Base-by-base conservation (phyloP, 2,329 filamentous ascomycete species). In the Fusarium sp. region DNA sequence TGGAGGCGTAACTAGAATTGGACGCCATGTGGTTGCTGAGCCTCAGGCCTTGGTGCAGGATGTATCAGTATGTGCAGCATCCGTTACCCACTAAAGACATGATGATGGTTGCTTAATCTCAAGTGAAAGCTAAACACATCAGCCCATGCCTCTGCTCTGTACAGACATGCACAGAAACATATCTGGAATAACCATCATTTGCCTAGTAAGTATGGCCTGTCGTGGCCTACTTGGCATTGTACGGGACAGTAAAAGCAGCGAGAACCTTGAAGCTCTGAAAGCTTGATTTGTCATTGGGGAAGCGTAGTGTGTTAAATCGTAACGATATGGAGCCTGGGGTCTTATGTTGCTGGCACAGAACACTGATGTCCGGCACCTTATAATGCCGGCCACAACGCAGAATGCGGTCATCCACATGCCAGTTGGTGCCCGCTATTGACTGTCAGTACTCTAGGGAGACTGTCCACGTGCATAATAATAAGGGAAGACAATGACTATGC, bases 371-470 rank as follows among this genome's bases (percentile, higher is more conserved):
- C 34, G 24, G 53, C 47, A 52, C 34, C 42, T 22, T 55, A 47
- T 47, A 52, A 52, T 63, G 62, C 54, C 61, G 54, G 37, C 51
- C 63, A 68, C 57, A 46, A 69, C 57, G 57, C 62, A 55, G 65
- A 64, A 70, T 69, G 57, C 34, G 34, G 55, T 74, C 65, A 69
- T 55, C 57, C 61, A 66, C 73, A 75, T 75, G 65, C 75, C 70
- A 74, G 55, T 30, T 49, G 37, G 48, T 61, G 60, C 64, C 60
- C 64, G 52, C 60, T 57, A 41, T 48, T 58, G 57, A 65, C 67
- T 64, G 52, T 32, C 52, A 29, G 37, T 40, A 52, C 46, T 40
- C 14, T 41, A 34, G 47, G 13, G 59, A 57, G 62, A 65, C 51
- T 37, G 34, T 37, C 34, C 34, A n/a, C 18, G 18, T 37, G 34